These are phyloP conservation scores for Mollisiaceae sp. DNA, from an alignment of 2,329 filamentous ascomycete species.

Conservation along the genomic window DNA sequence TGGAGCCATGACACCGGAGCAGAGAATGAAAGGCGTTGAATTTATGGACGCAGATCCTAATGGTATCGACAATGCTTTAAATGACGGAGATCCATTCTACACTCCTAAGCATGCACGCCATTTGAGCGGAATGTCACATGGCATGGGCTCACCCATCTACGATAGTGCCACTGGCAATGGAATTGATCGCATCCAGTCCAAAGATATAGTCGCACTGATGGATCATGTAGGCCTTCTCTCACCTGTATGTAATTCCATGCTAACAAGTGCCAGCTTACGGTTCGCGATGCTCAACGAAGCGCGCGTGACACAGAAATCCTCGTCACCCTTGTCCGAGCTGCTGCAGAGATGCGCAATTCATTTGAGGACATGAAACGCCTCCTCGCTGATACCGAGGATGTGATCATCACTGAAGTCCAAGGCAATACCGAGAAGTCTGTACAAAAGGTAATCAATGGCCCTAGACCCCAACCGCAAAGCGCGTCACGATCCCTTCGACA, in stretches of 20 bases:
- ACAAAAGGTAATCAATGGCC: slow-evolving; percentile 82
- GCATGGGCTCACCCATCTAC: slow-evolving; percentile 87
- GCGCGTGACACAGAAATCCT: slow-evolving; percentile 96
- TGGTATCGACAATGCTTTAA: slow-evolving; percentile 53
- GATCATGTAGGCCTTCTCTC: slow-evolving; percentile 71
- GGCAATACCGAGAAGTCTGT: slow-evolving; percentile 86
- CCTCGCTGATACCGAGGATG: slow-evolving; percentile 86
- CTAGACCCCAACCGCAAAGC: slow-evolving; percentile 77
- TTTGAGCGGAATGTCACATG: slow-evolving; percentile 88
- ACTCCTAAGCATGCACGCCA: slow-evolving; percentile 66
- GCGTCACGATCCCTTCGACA: slow-evolving; percentile 49
- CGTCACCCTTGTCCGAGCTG: slow-evolving; percentile 89
- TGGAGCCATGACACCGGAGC: slow-evolving; percentile 52
- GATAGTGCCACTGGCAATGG: slow-evolving; percentile 87
- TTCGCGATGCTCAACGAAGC: slow-evolving; percentile 94
- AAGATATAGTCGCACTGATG: slow-evolving; percentile 97
- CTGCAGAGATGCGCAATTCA: slow-evolving; percentile 94
- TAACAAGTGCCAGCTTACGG: slow-evolving; percentile 69
- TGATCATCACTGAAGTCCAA: slow-evolving; percentile 85
- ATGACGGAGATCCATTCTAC: slow-evolving; percentile 69
- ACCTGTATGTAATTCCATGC: background rate
- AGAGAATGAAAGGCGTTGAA: slow-evolving; percentile 49
- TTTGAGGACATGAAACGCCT: slow-evolving; percentile 95
- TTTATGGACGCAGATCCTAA: slow-evolving; percentile 59
- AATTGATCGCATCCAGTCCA: slow-evolving; percentile 90